phyloP scores from a whole-genome alignment of 331 rosid genomes.

The Saraca asoca region DNA sequence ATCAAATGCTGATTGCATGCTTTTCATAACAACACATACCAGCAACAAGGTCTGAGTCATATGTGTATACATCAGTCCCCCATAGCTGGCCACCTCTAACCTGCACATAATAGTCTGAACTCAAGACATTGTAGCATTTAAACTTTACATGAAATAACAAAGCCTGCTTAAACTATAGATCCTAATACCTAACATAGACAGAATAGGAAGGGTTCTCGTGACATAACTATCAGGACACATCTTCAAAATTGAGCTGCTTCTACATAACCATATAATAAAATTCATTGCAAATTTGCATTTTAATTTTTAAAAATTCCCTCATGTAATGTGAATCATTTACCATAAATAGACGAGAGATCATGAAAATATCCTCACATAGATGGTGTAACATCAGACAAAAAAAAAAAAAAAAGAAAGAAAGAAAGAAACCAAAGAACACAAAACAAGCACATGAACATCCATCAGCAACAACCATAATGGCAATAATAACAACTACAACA shows the following conservation, averaged over 20 bases:
- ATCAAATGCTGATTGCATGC: conserved; percentile 19
- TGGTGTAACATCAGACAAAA: too few relatives aligned
- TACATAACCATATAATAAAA: not conserved
- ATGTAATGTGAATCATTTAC: not conserved
- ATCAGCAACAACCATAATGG: too few relatives aligned
- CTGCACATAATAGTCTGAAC: conserved; percentile 49
- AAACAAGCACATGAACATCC: too few relatives aligned
- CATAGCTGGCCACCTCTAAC: conserved; percentile 95
- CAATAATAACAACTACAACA: not conserved
- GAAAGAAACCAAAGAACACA: too few relatives aligned
- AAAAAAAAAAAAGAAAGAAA: too few relatives aligned
- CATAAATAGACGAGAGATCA: not conserved
- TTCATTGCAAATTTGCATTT: too few relatives aligned
- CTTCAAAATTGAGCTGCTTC: not conserved
- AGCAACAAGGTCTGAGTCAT: conserved; percentile 96
- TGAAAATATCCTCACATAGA: not conserved
- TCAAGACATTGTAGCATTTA: conserved; percentile 8
- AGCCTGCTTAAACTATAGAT: not conserved
- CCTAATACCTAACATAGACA: not conserved
- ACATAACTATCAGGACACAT: not conserved
- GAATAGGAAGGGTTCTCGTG: not conserved
- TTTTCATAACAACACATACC: conserved; percentile 50
- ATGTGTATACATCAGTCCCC: conserved; percentile 97
- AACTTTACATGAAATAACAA: too few relatives aligned
- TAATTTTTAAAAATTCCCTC: not conserved